Percentiles rank a stretch among this genome's conserved stretches.
phyloP scores from a whole-genome alignment of 1,284 basidiomycete genomes.

The Flammula alnicola region DNA sequence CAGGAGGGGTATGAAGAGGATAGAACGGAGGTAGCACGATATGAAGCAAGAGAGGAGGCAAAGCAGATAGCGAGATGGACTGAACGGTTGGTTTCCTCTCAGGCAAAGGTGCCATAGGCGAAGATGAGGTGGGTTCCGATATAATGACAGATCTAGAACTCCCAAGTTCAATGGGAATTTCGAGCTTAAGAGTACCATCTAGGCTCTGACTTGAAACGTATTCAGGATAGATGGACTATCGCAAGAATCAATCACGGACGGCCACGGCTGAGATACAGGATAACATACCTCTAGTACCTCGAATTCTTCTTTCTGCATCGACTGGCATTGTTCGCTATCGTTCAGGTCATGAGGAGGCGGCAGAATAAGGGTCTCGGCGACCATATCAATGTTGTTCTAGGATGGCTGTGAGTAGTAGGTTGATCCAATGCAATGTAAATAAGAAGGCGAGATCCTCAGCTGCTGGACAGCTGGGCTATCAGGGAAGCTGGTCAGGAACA shows the following conservation, averaged over 20 bases:
- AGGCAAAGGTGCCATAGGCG: constrained; percentile 2
- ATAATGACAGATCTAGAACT: constrained; percentile 43
- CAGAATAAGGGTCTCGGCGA: not conserved
- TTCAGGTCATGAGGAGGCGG: not conserved
- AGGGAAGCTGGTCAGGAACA: too few species aligned
- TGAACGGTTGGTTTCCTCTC: constrained; percentile 22
- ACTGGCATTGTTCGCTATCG: constrained; percentile 26
- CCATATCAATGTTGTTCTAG: not conserved
- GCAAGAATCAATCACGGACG: constrained; percentile 4
- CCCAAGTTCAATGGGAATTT: constrained; percentile 66
- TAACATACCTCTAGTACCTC: constrained; percentile 60
- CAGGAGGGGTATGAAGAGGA: constrained; percentile 56
- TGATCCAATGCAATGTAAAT: not conserved
- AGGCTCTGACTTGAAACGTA: constrained; percentile 52
- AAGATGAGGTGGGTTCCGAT: constrained; percentile 28
- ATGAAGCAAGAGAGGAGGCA: constrained; percentile 68
- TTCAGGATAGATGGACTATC: constrained; percentile 75
- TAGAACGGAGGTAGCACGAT: constrained; percentile 61
- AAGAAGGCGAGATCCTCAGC: too few species aligned
- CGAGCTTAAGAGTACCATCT: constrained; percentile 51
- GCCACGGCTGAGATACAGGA: not conserved
- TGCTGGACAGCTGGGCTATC: too few species aligned
- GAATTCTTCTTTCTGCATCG: constrained; percentile 43
- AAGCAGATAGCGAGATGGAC: constrained; percentile 40
- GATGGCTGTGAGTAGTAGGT: not conserved